phyloP scores from a whole-genome alignment of 768 basidiomycete species.

The Galerina marginata region DNA sequence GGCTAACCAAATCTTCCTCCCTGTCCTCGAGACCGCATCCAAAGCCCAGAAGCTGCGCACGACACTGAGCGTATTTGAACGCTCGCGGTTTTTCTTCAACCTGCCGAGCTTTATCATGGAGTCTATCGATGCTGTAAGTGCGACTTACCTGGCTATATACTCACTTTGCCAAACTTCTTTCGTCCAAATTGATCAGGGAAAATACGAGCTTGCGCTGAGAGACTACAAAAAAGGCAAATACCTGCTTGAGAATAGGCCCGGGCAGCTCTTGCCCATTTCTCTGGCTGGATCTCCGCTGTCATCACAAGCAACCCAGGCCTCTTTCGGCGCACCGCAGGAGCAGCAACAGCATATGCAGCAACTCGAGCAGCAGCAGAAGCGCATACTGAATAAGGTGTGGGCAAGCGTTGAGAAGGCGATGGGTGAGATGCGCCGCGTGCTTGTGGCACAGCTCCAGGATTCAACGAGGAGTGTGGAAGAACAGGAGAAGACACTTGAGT shows the following conservation, averaged over 20 bases:
- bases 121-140: constrained; percentile 80
- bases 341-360: constrained; percentile 34
- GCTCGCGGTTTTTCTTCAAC: constrained; percentile 99
- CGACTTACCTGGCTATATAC: neutral
- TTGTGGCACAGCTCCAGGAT: constrained; percentile 80
- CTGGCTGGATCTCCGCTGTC: neutral
- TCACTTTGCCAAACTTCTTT: neutral
- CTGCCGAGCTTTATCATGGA: constrained; percentile 90
- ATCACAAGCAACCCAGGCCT: neutral
- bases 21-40: constrained; percentile 91
- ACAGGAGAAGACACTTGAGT: constrained; percentile 97
- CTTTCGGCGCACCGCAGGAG: constrained; percentile 60
- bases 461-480: constrained; percentile 81
- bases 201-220: constrained; percentile 89
- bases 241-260: constrained; percentile 86
- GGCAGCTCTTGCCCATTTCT: constrained; percentile 72
- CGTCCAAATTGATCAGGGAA: constrained; percentile 58
- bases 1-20: constrained; percentile 94
- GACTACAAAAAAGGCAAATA: constrained; percentile 98
- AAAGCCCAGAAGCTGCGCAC: constrained; percentile 92
- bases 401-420: constrained; percentile 92
- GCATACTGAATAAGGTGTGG: constrained; percentile 98
- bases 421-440: constrained; percentile 81
- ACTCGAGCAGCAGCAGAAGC: constrained; percentile 74
- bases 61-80: constrained; percentile 92